phyloP scores from a whole-genome alignment of 163 green algal genomes.

The Chlamydomonas reinhardtii region DNA sequence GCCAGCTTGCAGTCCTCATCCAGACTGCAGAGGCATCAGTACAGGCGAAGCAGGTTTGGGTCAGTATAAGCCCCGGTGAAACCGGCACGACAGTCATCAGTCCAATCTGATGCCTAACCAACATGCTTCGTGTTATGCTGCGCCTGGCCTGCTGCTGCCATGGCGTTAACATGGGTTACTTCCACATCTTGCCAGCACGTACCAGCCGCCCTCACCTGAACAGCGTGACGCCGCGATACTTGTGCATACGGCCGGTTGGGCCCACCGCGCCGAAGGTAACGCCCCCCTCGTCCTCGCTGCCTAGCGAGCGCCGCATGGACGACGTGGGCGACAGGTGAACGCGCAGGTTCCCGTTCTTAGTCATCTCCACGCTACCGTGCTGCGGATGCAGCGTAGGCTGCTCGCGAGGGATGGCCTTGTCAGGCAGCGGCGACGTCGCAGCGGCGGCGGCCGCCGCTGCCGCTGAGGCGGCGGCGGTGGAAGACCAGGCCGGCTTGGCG shows the following conservation, averaged over 20 bases:
- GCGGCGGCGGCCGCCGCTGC: neutral
- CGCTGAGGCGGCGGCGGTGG: neutral
- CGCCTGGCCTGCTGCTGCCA: no score
- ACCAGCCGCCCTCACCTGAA: conserved; percentile 36
- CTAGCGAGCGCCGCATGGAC: neutral
- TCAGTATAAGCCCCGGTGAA: neutral
- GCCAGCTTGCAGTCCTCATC: conserved; percentile 48
- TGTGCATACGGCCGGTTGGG: conserved; percentile 10
- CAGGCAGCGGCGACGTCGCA: neutral
- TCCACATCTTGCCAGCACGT: no score
- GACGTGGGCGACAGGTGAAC: conserved; percentile 26
- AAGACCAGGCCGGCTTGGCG: no score
- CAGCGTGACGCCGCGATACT: conserved; percentile 42
- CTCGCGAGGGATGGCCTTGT: conserved; percentile 11
- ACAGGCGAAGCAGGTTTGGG: neutral
- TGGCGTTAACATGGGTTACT: no score
- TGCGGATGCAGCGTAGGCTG: conserved; percentile 27
- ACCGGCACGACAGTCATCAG: no score
- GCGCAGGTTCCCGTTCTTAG: conserved; percentile 32
- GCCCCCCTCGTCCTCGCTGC: conserved; percentile 27
- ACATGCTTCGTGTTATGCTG: no score
- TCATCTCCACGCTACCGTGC: conserved; percentile 48
- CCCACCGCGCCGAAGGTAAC: neutral
- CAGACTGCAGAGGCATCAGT: neutral
- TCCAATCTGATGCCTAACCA: no score